Conservation (phyloP, 768 basidiomycete genomes). For the Leccinum variicolor region DNA sequence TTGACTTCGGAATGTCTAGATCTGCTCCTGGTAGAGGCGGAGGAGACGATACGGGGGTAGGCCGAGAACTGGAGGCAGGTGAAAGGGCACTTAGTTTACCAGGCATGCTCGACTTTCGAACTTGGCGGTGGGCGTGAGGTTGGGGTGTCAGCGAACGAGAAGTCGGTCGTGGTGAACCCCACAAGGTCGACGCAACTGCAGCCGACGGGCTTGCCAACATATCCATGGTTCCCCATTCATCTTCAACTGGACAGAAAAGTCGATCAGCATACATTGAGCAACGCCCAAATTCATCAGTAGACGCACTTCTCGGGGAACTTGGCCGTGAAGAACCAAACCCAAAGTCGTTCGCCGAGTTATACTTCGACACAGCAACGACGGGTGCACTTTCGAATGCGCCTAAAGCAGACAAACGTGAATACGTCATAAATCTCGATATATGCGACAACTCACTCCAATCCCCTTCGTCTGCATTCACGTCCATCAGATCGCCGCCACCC, state of each 20-base stretch:
- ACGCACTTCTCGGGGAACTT: conserved; percentile 12
- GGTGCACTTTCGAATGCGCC: conserved; percentile 74
- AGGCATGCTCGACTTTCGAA: conserved; percentile 1
- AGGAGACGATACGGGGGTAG: conserved; percentile 28
- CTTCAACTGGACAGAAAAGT: conserved; percentile 2
- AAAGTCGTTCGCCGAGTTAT: conserved; percentile 21
- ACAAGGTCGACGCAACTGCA: conserved; percentile 4
- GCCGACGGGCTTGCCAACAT: conserved; percentile 1
- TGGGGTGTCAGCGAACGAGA: conserved; percentile 23
- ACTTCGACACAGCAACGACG: conserved; percentile 25
- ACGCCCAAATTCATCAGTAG: neutral
- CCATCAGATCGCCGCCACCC: conserved; percentile 82
- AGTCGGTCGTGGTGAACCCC: conserved; percentile 17
- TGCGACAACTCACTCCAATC: conserved; percentile 80
- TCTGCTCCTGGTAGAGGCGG: conserved; percentile 5
- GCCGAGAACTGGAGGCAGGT: conserved; percentile 16
- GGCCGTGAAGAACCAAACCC: conserved; percentile 22
- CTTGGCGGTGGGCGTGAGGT: conserved; percentile 3
- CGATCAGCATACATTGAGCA: neutral
- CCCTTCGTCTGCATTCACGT: conserved; percentile 88
- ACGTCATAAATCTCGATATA: neutral
- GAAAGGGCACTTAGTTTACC: conserved; percentile 6
- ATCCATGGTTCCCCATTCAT: conserved; percentile 24
- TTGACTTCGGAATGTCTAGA: conserved; percentile 24
- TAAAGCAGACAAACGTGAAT: conserved; percentile 18